A percentile compares a stretch with the other conserved stretches of the same genome.
Conservation (phyloP, 2,329 filamentous ascomycete species). For the Aureobasidium sp. region DNA sequence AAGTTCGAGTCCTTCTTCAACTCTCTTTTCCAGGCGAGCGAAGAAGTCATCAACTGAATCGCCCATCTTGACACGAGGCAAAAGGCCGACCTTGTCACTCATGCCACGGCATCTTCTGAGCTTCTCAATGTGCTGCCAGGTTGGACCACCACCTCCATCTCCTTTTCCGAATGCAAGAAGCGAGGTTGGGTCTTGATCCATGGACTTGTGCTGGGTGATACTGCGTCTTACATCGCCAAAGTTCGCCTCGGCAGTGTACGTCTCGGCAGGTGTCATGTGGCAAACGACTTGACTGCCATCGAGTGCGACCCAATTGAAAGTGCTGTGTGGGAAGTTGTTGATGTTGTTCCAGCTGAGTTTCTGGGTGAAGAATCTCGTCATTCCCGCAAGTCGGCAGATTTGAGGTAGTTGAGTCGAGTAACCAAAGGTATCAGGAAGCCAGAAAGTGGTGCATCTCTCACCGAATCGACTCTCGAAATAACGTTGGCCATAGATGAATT, state of each 20-base stretch:
- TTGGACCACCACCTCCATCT: slow-evolving; percentile 91
- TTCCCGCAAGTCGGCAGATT: slow-evolving; percentile 84
- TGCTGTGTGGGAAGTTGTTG: slow-evolving; percentile 97
- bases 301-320: slow-evolving; percentile 95
- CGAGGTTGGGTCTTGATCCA: slow-evolving; percentile 86
- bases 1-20: slow-evolving; percentile 54
- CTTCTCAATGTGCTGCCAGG: slow-evolving; percentile 90
- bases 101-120: slow-evolving; percentile 85
- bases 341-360: slow-evolving; percentile 99
- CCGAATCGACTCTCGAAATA: slow-evolving; percentile 94
- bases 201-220: slow-evolving; percentile 84
- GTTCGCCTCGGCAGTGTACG: slow-evolving; percentile 88
- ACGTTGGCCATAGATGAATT: slow-evolving; percentile 91
- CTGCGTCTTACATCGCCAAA: slow-evolving; percentile 92
- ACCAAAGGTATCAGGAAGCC: slow-evolving; percentile 96
- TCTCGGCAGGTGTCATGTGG: slow-evolving; percentile 94
- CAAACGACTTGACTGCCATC: slow-evolving; percentile 96
- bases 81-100: slow-evolving; percentile 71
- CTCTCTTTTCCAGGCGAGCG: slow-evolving; percentile 69
- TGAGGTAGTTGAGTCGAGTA: slow-evolving; percentile 95
- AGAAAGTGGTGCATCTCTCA: slow-evolving; percentile 81
- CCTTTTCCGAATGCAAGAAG: slow-evolving; percentile 93
- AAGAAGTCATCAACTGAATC: slow-evolving; percentile 93
- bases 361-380: slow-evolving; percentile 94
- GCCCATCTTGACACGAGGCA: slow-evolving; percentile 84